Evolutionary conservation across 768 basidiomycete species (phyloP), one percentile per base, ranked within the genome.

Genomic region (Leccinellum luteum): DNA sequence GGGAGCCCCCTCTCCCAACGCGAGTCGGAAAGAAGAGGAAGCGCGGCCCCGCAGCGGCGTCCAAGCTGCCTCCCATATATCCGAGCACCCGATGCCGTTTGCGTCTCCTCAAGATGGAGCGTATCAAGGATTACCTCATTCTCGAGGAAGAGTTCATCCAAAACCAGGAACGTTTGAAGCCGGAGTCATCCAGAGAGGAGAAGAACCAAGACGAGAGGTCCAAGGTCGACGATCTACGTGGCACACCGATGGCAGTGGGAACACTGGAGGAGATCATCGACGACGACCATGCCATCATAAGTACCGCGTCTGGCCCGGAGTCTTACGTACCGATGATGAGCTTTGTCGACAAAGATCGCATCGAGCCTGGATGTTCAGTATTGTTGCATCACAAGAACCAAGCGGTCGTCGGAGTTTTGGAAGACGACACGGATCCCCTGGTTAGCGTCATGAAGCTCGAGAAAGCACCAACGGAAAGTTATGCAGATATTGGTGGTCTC

Each of bases 381-480:
- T 75, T 99, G 28, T 76, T 98, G 32, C 96, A 99, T 67, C 94
- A 99, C 79, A 97, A 97, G 82, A 92, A 87, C 17, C 92, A 95
- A 63, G 83, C 94, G 1, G 87, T 99, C 60, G 91, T 98, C 54
- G 97, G 97, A 65, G 96, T 98, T 25, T 79, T 99, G 44, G 89
- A 92, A 60, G 96, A 99, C 68, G 96, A 99, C 68, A 80, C 89
- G 13, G 92, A 99, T 69, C 97, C 97, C 4, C 84, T 97, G 77
- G 95, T 98, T 63, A 96, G 87, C 69, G 91, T 98, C 69, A 98
- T 98, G 95, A 97, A 98, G 71, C 83, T 98, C 51, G 95, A 98
- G 81, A 98, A 99, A 78, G 95, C 96, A 3, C 97, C 97, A 1
- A 97, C 94, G 19, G 97, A 98, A 75, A 96, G 93, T 64, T 99